Percentiles rank a stretch among this genome's conserved stretches.
Conservation (phyloP, 2,329 filamentous ascomycete species). For the Aureobasidium sp. region DNA sequence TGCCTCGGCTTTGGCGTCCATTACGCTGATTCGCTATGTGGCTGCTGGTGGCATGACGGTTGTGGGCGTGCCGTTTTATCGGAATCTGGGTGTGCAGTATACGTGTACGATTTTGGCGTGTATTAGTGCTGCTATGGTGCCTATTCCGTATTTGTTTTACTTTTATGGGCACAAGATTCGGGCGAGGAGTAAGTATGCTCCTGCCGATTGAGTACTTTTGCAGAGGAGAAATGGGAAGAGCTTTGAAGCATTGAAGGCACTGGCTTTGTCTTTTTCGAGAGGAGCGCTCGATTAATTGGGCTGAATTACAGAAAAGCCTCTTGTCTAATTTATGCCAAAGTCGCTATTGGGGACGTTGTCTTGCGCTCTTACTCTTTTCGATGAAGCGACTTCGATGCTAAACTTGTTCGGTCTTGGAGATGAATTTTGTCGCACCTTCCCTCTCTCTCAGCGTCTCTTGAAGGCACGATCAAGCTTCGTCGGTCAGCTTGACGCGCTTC, state of each 20-base stretch:
- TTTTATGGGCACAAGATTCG: constrained; percentile 34
- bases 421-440: background rate
- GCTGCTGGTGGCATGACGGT: constrained; percentile 36
- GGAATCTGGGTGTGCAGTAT: constrained; percentile 32
- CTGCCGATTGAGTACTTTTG: constrained; percentile 9
- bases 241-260: too few relatives aligned
- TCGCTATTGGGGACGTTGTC: background rate
- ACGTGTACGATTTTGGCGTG: constrained; percentile 29
- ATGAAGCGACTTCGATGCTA: background rate
- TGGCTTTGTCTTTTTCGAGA: background rate
- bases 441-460: background rate
- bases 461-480: background rate
- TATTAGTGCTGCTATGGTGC: constrained; percentile 28
- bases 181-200: constrained; percentile 24
- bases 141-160: constrained; percentile 40
- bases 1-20: constrained; percentile 40
- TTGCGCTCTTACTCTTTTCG: too few relatives aligned
- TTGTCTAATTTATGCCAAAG: background rate
- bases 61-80: constrained; percentile 34
- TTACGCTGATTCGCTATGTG: constrained; percentile 36
- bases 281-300: background rate
- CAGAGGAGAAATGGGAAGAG: too few relatives aligned
- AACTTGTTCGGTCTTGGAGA: background rate
- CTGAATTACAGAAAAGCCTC: too few relatives aligned
- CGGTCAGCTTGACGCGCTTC: background rate